Evolutionary conservation across 352 stramenopile species (phyloP), one percentile per base, ranked within the genome.

Genomic region (Blastocystis sp.): DNA sequence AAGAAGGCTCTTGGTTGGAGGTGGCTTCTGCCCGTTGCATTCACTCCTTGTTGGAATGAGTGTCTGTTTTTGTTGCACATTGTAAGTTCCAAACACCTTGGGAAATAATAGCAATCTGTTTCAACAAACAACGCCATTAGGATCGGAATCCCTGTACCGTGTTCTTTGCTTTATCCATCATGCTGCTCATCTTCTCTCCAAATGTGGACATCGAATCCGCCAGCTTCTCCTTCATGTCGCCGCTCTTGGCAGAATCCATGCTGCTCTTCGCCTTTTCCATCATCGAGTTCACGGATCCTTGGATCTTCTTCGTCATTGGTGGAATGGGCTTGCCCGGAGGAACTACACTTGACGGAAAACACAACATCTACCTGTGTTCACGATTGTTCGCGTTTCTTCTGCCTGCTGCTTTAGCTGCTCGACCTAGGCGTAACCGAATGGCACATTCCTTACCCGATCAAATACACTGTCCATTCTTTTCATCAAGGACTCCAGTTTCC

Each of bases 111-210:
- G 28, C 28, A 34, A 34, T 40, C 41, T 48, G n/a, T 48, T 74
- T 19, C 64, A 74, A 74, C 64, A 74, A 74, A 74, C 64, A 74
- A 61, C n/a, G 7, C 62, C 2, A 40, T 23, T 61, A 41, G 90
- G 98, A 98, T 45, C 74, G 74, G 23, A 84, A 59, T 28, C 66
- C 66, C 48, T 84, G 74, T 67, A 84, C 74, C 34, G 74, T 69
- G 19, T 38, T 84, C 56, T 84, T 84, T 34, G 74, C 74, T 56
- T 84, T 84, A 52, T 84, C 74, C 74, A 84, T 84, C 74, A 84
- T 62, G 7, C 34, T 43, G 48, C 60, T 84, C 74, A 84, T 69
- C 34, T 84, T 84, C n/a, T 84, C 74, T 21, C 74, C 74, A 3
- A 84, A 56, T 3, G 74, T 59, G n/a, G 74, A 84, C 74, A 84